phyloP scores from a whole-genome alignment of 495 filamentous ascomycete species.

The Tuber microsphaerosporum region DNA sequence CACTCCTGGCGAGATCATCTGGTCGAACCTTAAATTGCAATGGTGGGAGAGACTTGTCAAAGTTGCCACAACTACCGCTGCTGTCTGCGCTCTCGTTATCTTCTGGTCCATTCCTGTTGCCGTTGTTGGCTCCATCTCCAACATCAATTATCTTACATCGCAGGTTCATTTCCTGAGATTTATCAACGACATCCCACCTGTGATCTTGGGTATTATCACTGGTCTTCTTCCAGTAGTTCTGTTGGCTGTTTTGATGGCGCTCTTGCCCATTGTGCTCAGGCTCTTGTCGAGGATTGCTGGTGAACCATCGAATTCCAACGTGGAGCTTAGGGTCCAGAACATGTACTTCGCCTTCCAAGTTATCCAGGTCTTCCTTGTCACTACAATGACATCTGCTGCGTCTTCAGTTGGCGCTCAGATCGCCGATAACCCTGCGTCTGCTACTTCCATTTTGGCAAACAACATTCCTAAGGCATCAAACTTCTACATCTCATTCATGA shows the following conservation, averaged over 20 bases:
- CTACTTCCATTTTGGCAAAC: slow-evolving; percentile 59
- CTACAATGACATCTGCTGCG: slow-evolving; percentile 71
- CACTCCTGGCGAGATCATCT: slow-evolving; percentile 78
- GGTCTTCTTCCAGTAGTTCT: slow-evolving; percentile 74
- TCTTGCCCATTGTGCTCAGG: slow-evolving; percentile 80
- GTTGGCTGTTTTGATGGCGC: slow-evolving; percentile 77
- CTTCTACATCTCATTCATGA: slow-evolving; percentile 92
- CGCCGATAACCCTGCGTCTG: slow-evolving; percentile 54
- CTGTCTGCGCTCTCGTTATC: slow-evolving; percentile 72
- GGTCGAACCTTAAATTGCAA: slow-evolving; percentile 74
- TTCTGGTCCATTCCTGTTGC: slow-evolving; percentile 95
- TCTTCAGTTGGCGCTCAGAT: slow-evolving; percentile 60
- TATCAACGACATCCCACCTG: slow-evolving; percentile 62
- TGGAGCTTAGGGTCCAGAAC: slow-evolving; percentile 85
- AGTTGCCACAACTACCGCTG: slow-evolving; percentile 58
- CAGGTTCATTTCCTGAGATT: slow-evolving; percentile 61
- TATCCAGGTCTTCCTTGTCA: slow-evolving; percentile 85
- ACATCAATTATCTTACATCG: slow-evolving; percentile 62
- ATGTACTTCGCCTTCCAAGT: slow-evolving; percentile 94
- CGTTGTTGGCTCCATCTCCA: slow-evolving; percentile 77
- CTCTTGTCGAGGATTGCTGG: slow-evolving; percentile 66
- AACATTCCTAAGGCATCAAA: slow-evolving; percentile 78
- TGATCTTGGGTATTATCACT: slow-evolving; percentile 72
- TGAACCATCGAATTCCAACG: slow-evolving; percentile 63
- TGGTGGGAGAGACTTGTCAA: slow-evolving; percentile 83